Evolutionary conservation across 495 filamentous ascomycete species (phyloP).

Genomic region (Aspergillus sclerotioniger): DNA sequence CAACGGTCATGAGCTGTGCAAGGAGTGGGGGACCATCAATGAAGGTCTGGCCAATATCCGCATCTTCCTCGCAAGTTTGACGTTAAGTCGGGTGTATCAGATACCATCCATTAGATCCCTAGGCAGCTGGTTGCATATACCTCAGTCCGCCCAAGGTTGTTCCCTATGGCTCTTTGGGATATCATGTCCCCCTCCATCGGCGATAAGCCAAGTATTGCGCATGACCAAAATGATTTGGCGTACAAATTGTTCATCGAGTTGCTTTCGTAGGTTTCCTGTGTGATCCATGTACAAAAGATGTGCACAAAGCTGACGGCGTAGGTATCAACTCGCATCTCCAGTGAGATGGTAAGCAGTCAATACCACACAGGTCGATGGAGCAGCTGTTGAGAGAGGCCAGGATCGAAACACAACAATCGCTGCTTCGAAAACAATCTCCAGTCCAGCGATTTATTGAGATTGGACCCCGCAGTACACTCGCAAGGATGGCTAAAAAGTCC

Average conservation of each 20-base stretch:
- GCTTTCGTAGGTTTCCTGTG: slow-evolving; percentile 22
- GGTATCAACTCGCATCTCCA: slow-evolving; percentile 94
- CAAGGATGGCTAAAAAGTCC: slow-evolving; percentile 94
- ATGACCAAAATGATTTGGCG: slow-evolving; percentile 11
- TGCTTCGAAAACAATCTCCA: slow-evolving; percentile 56
- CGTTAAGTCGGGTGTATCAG: neutral
- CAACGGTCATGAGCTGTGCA: neutral
- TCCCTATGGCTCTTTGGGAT: neutral
- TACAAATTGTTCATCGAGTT: slow-evolving; percentile 25
- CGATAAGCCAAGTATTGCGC: neutral
- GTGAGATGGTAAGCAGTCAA: slow-evolving; percentile 65
- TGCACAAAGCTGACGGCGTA: slow-evolving; percentile 11
- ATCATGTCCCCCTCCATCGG: neutral
- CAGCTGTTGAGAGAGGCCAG: slow-evolving; percentile 4
- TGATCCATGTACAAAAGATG: neutral
- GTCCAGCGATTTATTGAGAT: slow-evolving; percentile 93
- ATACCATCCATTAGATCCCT: too few species aligned
- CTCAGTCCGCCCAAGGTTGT: neutral
- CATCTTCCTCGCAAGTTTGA: neutral
- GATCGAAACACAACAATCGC: slow-evolving; percentile 95
- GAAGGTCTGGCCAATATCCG: neutral
- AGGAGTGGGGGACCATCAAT: neutral
- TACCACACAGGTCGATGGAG: neutral
- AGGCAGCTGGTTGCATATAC: neutral
- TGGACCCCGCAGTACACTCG: slow-evolving; percentile 91